Evolutionary conservation across 129 eudicot genomes (phyloP), one percentile per base, ranked within the genome.

Genomic region (Ambrosia trifida): DNA sequence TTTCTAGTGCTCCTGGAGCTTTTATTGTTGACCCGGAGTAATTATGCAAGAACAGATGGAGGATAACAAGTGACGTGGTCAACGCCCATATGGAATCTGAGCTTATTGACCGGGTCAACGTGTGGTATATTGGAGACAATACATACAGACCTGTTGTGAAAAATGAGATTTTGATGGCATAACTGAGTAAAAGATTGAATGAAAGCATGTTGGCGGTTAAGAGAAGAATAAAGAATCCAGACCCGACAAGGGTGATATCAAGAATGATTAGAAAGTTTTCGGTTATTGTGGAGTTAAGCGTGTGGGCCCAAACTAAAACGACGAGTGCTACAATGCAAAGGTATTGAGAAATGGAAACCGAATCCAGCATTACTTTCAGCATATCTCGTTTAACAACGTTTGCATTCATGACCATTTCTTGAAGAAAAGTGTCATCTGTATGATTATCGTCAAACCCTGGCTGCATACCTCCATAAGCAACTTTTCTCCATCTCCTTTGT

Each of bases 401-500:
- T 44, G 99, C 97, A 52, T 94, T 94, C 95, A 91, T 94, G 10
- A 94, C 96, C 99, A 94, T 94, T 56, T 87, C 97, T 78, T 88
- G 91, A 19, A 94, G 86, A 78, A 94, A 94, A 31, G 99, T 83
- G 30, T 87, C 96, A 12, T 90, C 99, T 0, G 92, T 90, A 68
- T 94, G 88, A 70, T 94, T 94, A 74, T 94, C 98, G 18, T 90
- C 97, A 18, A 69, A 94, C 14, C 97, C 98, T 0, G 90, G 97
- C 62, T 94, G 97, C 98, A 87, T 94, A 14, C 98, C 98, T 57
- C 98, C 97, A 69, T 94, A 94, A 4, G 97, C 98, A 53, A 94
- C 96, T 85, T 94, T 94, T 65, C 89, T 89, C 98, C 98, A 94
- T 83, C 79, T 89, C 64, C 73, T 80, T 73, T 59, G 73, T 56